Conservation (phyloP, 83 land plant species). For the Isoetes engelmannii region DNA sequence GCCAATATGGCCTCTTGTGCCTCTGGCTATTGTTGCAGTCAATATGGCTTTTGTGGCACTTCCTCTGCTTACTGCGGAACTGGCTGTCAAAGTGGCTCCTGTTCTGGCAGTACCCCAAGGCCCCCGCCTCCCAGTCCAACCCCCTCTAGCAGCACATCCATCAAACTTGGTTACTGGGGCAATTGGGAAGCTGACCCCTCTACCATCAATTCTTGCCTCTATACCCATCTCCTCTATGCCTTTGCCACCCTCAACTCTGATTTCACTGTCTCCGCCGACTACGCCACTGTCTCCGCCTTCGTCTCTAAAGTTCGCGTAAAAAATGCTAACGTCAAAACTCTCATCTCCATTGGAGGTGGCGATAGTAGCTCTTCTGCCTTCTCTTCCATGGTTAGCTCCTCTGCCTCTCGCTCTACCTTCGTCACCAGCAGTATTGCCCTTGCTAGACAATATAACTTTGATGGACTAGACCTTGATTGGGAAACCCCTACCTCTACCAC, state of each 20-base stretch:
- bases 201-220: neutral
- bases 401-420: slow-evolving; percentile 5
- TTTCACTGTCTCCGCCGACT: neutral
- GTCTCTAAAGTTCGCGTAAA: neutral
- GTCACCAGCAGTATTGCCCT: slow-evolving; percentile 7
- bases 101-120: too few relatives aligned
- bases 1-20: too few relatives aligned
- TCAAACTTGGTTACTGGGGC: too few relatives aligned
- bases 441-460: neutral
- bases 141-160: too few relatives aligned
- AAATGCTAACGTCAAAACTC: slow-evolving; percentile 7
- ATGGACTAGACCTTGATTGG: slow-evolving; percentile 15
- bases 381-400: neutral
- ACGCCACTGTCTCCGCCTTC: neutral
- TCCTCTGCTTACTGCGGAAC: too few relatives aligned
- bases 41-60: too few relatives aligned
- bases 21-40: too few relatives aligned
- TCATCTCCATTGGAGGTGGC: slow-evolving; percentile 12
- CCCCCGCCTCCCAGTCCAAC: too few relatives aligned
- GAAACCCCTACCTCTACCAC: neutral
- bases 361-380: neutral
- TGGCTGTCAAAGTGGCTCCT: too few relatives aligned
- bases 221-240: slow-evolving; percentile 11
- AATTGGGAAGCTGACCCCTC: too few relatives aligned
- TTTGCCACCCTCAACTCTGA: slow-evolving; percentile 3